A percentile compares a stretch with the other conserved stretches of the same genome.
Evolutionary conservation across 108 stramenopile species (phyloP).

Genomic region (Mediolabrus comicus): DNA sequence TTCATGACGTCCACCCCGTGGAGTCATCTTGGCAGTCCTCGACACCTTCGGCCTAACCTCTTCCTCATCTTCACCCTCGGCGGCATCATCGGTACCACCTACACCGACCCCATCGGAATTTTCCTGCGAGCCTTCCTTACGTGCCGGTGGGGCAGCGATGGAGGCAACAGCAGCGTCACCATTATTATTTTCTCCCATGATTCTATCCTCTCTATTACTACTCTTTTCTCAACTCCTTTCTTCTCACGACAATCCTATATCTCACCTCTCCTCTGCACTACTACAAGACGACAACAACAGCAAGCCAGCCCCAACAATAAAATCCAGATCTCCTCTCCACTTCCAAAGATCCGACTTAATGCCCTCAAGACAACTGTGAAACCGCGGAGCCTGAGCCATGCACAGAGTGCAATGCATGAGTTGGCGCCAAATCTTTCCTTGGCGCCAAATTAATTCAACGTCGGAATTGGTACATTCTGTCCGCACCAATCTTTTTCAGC

Average conservation of each 20-base stretch:
- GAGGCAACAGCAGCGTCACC: neutral
- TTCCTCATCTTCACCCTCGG: slow-evolving; percentile 9
- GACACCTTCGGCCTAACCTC: slow-evolving; percentile 26
- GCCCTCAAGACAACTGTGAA: too few relatives aligned
- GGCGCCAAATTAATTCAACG: neutral
- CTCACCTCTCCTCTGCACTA: neutral
- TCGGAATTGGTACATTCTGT: neutral
- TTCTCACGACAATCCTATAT: neutral
- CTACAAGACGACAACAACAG: neutral
- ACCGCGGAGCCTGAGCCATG: too few relatives aligned
- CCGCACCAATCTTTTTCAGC: neutral
- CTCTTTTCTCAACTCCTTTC: neutral
- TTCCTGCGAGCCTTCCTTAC: neutral
- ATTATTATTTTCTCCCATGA: neutral
- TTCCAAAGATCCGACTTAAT: too few relatives aligned
- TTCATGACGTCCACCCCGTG: slow-evolving; percentile 33
- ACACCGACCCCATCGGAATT: slow-evolving; percentile 4
- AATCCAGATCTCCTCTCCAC: neutral
- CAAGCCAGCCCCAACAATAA: neutral
- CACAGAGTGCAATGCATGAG: too few relatives aligned
- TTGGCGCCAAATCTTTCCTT: too few relatives aligned
- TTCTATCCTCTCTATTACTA: neutral
- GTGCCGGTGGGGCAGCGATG: neutral
- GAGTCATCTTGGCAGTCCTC: slow-evolving; percentile 3
- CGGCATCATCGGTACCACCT: slow-evolving; percentile 4